phyloP scores from a whole-genome alignment of 2,329 filamentous ascomycete species.

The Blastomyces silverae region DNA sequence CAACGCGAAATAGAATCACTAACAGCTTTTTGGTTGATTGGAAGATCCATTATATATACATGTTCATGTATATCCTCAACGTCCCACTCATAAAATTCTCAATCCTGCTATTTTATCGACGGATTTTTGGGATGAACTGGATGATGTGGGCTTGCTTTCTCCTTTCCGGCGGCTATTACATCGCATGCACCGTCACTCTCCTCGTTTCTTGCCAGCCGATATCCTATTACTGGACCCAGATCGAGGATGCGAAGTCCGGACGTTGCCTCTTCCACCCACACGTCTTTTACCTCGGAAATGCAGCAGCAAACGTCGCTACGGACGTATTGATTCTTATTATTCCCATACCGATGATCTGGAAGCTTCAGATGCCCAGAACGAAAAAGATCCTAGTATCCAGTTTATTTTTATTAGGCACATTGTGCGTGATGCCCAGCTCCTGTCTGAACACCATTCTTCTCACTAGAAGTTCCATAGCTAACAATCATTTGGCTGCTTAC shows the following conservation, averaged over 20 bases:
- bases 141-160: slow-evolving; percentile 15
- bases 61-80: slow-evolving; percentile 15
- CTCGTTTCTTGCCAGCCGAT: slow-evolving; percentile 16
- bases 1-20: background rate
- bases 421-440: slow-evolving; percentile 26
- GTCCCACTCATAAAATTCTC: slow-evolving; percentile 20
- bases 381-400: slow-evolving; percentile 34
- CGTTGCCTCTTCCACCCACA: slow-evolving; percentile 14
- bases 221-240: slow-evolving; percentile 19
- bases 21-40: background rate
- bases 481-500: background rate
- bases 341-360: slow-evolving; percentile 22
- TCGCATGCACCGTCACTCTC: slow-evolving; percentile 17
- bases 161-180: slow-evolving; percentile 16
- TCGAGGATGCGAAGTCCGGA: slow-evolving; percentile 8
- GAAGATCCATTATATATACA: slow-evolving; percentile 13
- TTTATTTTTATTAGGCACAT: slow-evolving; percentile 35
- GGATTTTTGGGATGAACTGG: slow-evolving; percentile 17
- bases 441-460: background rate
- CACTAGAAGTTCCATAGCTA: background rate
- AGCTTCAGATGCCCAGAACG: slow-evolving; percentile 29
- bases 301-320: slow-evolving; percentile 15
- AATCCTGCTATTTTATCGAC: slow-evolving; percentile 20
- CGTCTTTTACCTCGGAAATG: slow-evolving; percentile 19
- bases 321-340: slow-evolving; percentile 21